Percentiles rank a stretch among this genome's conserved stretches.
Conservation (phyloP, 805 yeast genomes). For the Metschnikowia lochheadii region DNA sequence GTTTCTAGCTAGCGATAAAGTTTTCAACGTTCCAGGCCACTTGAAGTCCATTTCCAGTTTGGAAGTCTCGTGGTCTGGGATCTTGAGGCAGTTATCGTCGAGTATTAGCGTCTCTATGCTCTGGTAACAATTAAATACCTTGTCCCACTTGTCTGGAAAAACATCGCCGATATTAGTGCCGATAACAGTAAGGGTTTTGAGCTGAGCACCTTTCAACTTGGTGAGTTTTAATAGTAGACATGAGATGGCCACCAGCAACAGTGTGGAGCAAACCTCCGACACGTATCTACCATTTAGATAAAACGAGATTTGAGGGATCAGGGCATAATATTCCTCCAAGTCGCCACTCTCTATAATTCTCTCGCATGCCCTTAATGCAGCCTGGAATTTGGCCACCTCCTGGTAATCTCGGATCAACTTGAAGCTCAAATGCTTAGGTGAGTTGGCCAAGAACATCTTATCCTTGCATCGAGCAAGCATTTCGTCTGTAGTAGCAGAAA, state of each 20-base stretch:
- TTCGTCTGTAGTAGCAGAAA: conserved; percentile 8
- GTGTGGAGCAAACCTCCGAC: conserved; percentile 28
- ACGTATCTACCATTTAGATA: conserved; percentile 25
- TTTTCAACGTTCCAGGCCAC: conserved; percentile 24
- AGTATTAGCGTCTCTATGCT: conserved; percentile 22
- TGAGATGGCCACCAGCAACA: conserved; percentile 27
- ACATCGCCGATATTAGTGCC: conserved; percentile 35
- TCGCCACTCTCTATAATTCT: conserved; percentile 5
- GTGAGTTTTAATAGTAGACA: conserved; percentile 24
- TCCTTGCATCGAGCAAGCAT: conserved; percentile 6
- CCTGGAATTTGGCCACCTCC: conserved; percentile 14
- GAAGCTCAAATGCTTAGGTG: conserved; percentile 9
- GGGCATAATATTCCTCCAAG: conserved; percentile 8
- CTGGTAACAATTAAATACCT: conserved; percentile 23
- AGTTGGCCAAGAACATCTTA: conserved; percentile 4
- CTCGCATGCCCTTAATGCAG: conserved; percentile 14
- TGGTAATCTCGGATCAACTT: conserved; percentile 7
- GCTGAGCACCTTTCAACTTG: conserved; percentile 16
- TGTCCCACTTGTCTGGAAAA: conserved; percentile 30
- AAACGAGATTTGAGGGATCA: conserved; percentile 20
- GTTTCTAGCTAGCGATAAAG: conserved; percentile 26
- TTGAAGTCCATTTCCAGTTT: conserved; percentile 8
- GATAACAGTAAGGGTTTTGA: conserved; percentile 22
- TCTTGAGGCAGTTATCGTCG: conserved; percentile 18
- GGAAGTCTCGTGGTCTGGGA: not conserved